Percentiles rank a stretch among this genome's conserved stretches.
phyloP scores from a whole-genome alignment of 2,329 filamentous ascomycete species.

The Penicillium occitanis region DNA sequence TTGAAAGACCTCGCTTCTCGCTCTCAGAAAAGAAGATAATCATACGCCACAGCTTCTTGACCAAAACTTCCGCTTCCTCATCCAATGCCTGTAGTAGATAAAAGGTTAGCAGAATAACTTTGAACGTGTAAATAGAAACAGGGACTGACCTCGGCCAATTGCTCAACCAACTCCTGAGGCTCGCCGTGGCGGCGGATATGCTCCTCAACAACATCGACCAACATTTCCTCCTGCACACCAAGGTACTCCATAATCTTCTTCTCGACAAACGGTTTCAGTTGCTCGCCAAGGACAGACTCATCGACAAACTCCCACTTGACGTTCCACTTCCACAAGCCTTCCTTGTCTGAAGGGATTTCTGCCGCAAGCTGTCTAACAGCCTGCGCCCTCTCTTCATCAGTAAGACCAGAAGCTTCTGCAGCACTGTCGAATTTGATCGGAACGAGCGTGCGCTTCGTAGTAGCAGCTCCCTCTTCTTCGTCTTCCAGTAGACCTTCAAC shows the following conservation, averaged over 20 bases:
- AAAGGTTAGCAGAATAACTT: conserved; percentile 35
- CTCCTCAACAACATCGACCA: conserved; percentile 89
- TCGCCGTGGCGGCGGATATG: conserved; percentile 73
- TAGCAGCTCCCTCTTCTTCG: conserved; percentile 76
- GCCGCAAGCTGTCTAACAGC: conserved; percentile 78
- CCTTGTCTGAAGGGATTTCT: conserved; percentile 84
- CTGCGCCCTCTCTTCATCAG: conserved; percentile 82
- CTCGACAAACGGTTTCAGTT: conserved; percentile 91
- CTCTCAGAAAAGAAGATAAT: conserved; percentile 96
- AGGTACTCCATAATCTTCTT: conserved; percentile 98
- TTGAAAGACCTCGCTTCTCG: conserved; percentile 80
- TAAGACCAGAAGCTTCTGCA: conserved; percentile 65
- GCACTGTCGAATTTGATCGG: conserved; percentile 78
- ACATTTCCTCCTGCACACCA: conserved; percentile 91
- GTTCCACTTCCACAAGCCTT: conserved; percentile 86
- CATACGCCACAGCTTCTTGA: conserved; percentile 98
- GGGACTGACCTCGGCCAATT: conserved; percentile 73
- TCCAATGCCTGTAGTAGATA: conserved; percentile 67
- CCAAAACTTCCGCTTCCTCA: conserved; percentile 88
- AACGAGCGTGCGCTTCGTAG: conserved; percentile 71
- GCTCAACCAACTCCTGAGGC: conserved; percentile 78
- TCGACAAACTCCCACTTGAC: conserved; percentile 92
- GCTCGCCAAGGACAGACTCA: conserved; percentile 74
- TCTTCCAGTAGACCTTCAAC: conserved; percentile 93
- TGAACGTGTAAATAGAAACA: conserved; percentile 5